Conservation (phyloP, 2,329 filamentous ascomycete species). For the Chaetomiaceae sp. region DNA sequence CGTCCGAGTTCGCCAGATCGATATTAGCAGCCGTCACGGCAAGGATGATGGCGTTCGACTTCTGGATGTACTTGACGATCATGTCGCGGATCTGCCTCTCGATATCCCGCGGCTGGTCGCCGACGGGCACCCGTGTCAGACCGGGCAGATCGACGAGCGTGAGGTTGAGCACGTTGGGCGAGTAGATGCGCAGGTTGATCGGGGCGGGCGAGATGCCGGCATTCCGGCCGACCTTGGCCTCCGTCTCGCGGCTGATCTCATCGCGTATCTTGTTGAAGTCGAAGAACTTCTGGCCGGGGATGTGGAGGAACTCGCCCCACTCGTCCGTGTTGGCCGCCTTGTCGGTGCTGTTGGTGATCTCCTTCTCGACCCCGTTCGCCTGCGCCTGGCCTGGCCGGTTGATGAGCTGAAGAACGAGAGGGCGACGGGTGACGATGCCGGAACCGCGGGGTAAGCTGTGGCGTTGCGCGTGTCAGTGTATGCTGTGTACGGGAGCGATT, state of each 20-base stretch:
- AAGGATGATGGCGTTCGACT: conserved; percentile 95
- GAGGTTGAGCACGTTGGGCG: conserved; percentile 92
- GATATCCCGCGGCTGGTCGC: conserved; percentile 93
- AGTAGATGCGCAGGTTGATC: conserved; percentile 98
- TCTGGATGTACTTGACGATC: conserved; percentile 97
- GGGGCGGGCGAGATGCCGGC: conserved; percentile 92
- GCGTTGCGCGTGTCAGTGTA: conserved; percentile 13
- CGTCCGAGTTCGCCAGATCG: conserved; percentile 97
- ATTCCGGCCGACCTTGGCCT: conserved; percentile 93
- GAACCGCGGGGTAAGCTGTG: conserved; percentile 87
- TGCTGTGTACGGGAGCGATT: conserved; percentile 4
- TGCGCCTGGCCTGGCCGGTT: conserved; percentile 65
- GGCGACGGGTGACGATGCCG: conserved; percentile 93
- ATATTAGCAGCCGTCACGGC: conserved; percentile 96
- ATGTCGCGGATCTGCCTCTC: conserved; percentile 95
- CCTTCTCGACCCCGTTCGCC: conserved; percentile 66
- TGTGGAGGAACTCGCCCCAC: conserved; percentile 98
- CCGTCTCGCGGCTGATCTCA: conserved; percentile 94
- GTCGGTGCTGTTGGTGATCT: conserved; percentile 63
- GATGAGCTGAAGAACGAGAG: conserved; percentile 95
- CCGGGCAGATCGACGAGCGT: conserved; percentile 95
- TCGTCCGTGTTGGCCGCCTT: conserved; percentile 88
- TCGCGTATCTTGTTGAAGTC: conserved; percentile 99
- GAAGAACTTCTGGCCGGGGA: conserved; percentile 93
- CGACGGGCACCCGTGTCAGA: conserved; percentile 92